A percentile compares a stretch with the other conserved stretches of the same genome.
phyloP scores from a whole-genome alignment of 2,329 filamentous ascomycete genomes.

The Cladophialophora yegresii region DNA sequence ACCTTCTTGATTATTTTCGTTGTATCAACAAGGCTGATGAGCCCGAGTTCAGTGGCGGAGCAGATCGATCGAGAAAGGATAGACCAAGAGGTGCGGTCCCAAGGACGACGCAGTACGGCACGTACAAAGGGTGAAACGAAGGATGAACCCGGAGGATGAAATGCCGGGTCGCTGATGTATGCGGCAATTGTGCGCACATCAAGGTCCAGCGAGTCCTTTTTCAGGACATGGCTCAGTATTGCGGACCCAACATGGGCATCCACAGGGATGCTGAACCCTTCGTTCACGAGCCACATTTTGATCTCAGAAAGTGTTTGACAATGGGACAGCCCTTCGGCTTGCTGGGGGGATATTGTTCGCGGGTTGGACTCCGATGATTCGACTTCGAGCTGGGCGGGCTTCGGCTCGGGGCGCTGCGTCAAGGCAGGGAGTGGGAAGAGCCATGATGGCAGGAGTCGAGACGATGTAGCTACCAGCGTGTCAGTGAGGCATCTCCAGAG shows the following conservation, averaged over 20 bases:
- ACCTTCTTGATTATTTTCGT: slow-evolving; percentile 16
- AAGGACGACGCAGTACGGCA: slow-evolving; percentile 9
- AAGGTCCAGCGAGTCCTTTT: slow-evolving; percentile 1
- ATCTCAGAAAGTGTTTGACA: slow-evolving; percentile 24
- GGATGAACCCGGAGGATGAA: slow-evolving; percentile 31
- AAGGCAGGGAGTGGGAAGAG: slow-evolving; percentile 4
- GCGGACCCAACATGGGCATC: slow-evolving; percentile 16
- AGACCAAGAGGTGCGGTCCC: slow-evolving; percentile 20
- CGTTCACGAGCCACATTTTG: slow-evolving; percentile 10
- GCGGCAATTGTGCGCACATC: slow-evolving; percentile 23
- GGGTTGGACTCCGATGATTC: neutral
- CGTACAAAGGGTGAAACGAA: slow-evolving; percentile 22
- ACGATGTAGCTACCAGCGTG: neutral
- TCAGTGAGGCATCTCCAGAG: neutral
- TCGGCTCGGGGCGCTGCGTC: neutral
- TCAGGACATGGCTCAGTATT: slow-evolving; percentile 26
- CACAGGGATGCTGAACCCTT: slow-evolving; percentile 13
- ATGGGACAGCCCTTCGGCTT: slow-evolving; percentile 6
- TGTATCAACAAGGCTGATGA: slow-evolving; percentile 24
- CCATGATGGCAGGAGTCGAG: slow-evolving; percentile 25
- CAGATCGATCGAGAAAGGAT: slow-evolving; percentile 17
- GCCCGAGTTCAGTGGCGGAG: slow-evolving; percentile 30
- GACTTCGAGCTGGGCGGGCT: neutral
- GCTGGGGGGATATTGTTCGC: neutral
- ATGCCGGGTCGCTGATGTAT: slow-evolving; percentile 32